A percentile compares a stretch with the other conserved stretches of the same genome.
Evolutionary conservation across 306 rosid species (phyloP).

Genomic region (Gastrolobium villosum): DNA sequence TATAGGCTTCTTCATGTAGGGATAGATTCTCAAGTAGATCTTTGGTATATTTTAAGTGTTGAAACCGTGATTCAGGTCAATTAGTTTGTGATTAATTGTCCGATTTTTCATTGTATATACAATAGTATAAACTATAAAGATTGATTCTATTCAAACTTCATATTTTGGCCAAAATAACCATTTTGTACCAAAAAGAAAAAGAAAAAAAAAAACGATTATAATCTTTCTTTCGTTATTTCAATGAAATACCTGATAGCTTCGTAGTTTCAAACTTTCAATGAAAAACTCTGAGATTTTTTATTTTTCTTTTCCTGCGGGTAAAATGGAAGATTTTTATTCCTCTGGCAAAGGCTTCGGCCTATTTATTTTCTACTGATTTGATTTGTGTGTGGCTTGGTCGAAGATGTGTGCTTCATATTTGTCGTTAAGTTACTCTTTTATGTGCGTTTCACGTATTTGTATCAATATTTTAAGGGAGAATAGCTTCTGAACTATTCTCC

Average conservation of each 20-base stretch:
- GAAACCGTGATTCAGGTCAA: slow-evolving; percentile 42
- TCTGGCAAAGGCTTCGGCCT: background rate
- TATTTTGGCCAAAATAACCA: slow-evolving; percentile 31
- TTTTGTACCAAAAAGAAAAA: slow-evolving; percentile 26
- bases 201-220: slow-evolving; percentile 17
- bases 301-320: background rate
- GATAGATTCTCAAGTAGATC: slow-evolving; percentile 40
- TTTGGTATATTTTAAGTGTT: slow-evolving; percentile 39
- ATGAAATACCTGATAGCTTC: slow-evolving; percentile 15
- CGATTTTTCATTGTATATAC: slow-evolving; percentile 22
- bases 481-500: no score
- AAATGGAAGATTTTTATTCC: background rate
- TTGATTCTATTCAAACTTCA: slow-evolving; percentile 42
- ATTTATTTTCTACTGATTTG: slow-evolving; percentile 15
- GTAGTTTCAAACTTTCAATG: slow-evolving; percentile 14
- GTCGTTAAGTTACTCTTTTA: background rate
- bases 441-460: no score
- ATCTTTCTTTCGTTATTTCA: slow-evolving; percentile 48
- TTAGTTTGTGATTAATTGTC: slow-evolving; percentile 42
- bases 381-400: background rate
- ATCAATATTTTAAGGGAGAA: background rate
- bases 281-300: background rate
- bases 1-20: slow-evolving; percentile 44
- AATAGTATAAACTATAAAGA: slow-evolving; percentile 42
- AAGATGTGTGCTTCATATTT: background rate